phyloP scores from a whole-genome alignment of 768 basidiomycete genomes.

The Leucogyrophana mollusca region DNA sequence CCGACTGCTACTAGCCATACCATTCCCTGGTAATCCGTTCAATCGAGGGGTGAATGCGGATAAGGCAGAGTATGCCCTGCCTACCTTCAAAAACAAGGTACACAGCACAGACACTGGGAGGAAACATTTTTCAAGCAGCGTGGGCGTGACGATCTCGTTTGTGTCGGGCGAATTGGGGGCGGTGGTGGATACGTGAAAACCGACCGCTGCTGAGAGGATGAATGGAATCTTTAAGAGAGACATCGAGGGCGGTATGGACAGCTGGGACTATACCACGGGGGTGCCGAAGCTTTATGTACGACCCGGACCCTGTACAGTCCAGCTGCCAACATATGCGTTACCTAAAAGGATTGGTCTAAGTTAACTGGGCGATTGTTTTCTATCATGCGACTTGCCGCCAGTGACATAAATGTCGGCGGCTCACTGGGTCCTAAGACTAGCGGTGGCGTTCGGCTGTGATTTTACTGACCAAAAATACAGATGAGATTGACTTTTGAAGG shows the following conservation, averaged over 20 bases:
- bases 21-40: slow-evolving; percentile 25
- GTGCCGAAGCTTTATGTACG: too few species aligned
- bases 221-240: slow-evolving; percentile 40
- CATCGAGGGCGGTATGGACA: slow-evolving; percentile 7
- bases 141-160: slow-evolving; percentile 31
- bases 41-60: slow-evolving; percentile 1
- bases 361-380: too few species aligned
- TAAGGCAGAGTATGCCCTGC: slow-evolving; percentile 2
- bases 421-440: too few species aligned
- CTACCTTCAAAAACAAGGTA: slow-evolving; percentile 36
- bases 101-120: slow-evolving; percentile 27
- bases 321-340: too few species aligned
- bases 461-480: too few species aligned
- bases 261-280: too few species aligned
- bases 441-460: too few species aligned
- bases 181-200: slow-evolving; percentile 43
- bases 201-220: slow-evolving; percentile 38
- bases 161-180: slow-evolving; percentile 43
- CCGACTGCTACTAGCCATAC: slow-evolving; percentile 37
- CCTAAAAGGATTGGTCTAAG: too few species aligned
- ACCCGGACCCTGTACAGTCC: too few species aligned
- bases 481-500: too few species aligned
- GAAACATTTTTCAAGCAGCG: slow-evolving; percentile 36
- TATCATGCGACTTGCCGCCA: too few species aligned
- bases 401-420: too few species aligned